Base-by-base conservation (phyloP, 2,329 filamentous ascomycete genomes). In the Hymenoscyphus repandus region DNA sequence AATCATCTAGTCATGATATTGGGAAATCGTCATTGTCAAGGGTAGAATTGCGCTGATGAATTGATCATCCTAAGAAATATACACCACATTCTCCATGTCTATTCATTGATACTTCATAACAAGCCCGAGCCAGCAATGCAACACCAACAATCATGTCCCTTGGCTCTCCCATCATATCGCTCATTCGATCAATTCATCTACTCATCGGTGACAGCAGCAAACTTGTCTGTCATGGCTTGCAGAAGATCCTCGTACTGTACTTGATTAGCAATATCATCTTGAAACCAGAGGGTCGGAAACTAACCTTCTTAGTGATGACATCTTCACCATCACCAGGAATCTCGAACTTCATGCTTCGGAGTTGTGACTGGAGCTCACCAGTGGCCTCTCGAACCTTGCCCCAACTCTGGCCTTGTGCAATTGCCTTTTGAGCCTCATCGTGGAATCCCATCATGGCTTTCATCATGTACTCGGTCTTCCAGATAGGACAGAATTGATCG, bases 401-500 rank as follows among this genome's bases (percentile, higher is more conserved):
- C 93, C 93, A 99, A 72, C 76, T 86, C 72, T 92, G 87, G 54
- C 93, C 93, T 70, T 96, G 90, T 5, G 87, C 79, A 66, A 99
- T 81, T 6, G 90, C 90, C 81, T 96, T 97, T 70, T 97, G 92
- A 20, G 90, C 85, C 76, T 99, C 93, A 65, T 99, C 95, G 69
- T 96, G 90, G 81, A 92, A 99, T 52, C 86, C 88, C 78, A 99
- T 88, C 84, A 99, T 97, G 58, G 90, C 86, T 81, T 95, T 96
- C 93, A 99, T 99, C 93, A 99, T 97, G 86, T 93, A 99, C 70
- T 95, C 88, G 0, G 93, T 99, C 85, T 99, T 99, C 93, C 93
- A 99, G 66, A 99, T 81, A 45, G 93, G 93, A 68, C 93, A 99
- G 83, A 95, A 99, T 74, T 97, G 91, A 68, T 99, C 93, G 69